Percentiles rank a stretch among this genome's conserved stretches.
Evolutionary conservation across 177 flowering plant genomes (phyloP).

Genomic region (Vitis hybrid): DNA sequence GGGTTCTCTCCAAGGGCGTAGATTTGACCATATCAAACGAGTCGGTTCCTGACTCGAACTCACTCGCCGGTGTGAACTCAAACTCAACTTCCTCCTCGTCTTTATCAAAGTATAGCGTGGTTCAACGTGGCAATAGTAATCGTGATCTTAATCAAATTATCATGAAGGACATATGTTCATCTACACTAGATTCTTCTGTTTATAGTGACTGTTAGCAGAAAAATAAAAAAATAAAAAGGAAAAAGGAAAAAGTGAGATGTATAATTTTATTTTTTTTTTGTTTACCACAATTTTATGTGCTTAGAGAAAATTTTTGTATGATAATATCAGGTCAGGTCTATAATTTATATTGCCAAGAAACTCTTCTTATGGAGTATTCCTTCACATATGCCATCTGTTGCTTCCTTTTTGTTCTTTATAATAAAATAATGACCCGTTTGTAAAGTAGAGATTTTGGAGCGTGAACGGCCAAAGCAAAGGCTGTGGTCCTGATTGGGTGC

Average conservation of each 20-base stretch:
- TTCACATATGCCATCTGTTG: neutral
- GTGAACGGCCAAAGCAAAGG: no score
- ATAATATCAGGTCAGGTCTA: neutral
- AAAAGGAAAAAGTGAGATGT: neutral
- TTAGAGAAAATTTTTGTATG: no score
- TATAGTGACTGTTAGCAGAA: conserved; percentile 61
- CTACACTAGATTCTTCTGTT: conserved; percentile 49
- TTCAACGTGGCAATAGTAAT: conserved; percentile 35
- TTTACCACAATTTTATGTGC: neutral
- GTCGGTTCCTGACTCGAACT: conserved; percentile 44
- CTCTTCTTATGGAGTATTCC: no score
- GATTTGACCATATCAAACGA: conserved; percentile 32
- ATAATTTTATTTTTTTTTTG: neutral
- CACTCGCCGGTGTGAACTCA: conserved; percentile 22
- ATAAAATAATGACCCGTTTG: no score
- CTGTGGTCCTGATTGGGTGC: no score
- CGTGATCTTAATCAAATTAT: conserved; percentile 31
- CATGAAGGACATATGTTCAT: conserved; percentile 54
- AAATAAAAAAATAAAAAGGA: neutral
- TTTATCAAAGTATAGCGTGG: conserved; percentile 13
- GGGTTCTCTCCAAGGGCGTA: conserved; percentile 40
- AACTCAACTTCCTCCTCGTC: conserved; percentile 14
- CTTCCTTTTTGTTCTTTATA: neutral
- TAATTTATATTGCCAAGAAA: neutral
- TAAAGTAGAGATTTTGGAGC: no score